A percentile compares a stretch with the other conserved stretches of the same genome.
Evolutionary conservation across 2,329 filamentous ascomycete species (phyloP).

Genomic region (Teratosphaeria epicoccoides): DNA sequence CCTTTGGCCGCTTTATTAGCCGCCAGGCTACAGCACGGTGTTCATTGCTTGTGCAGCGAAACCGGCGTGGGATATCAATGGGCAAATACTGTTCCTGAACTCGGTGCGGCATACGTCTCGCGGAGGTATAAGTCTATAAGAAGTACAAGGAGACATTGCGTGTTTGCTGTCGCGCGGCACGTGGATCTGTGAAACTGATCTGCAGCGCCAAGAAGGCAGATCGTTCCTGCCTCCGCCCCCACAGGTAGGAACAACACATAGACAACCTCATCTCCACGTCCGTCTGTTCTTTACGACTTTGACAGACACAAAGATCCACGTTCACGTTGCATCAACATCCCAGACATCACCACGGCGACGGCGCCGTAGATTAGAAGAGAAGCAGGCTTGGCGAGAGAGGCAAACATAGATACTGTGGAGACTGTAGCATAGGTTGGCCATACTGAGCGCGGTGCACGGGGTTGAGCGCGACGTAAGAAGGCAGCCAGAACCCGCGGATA

Average conservation of each 20-base stretch:
- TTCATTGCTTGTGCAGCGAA: background rate
- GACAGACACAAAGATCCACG: background rate
- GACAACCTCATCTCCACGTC: background rate
- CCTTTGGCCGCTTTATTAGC: background rate
- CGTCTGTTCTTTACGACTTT: background rate
- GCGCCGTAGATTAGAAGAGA: too few species aligned
- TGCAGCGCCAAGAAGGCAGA: background rate
- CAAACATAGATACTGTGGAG: background rate
- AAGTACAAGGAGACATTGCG: too few species aligned
- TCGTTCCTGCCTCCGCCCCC: background rate
- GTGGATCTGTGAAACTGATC: too few species aligned
- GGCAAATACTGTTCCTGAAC: too few species aligned
- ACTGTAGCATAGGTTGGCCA: background rate
- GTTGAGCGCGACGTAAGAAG: conserved; percentile 13
- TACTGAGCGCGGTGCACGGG: background rate
- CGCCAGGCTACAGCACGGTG: background rate
- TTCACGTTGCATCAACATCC: background rate
- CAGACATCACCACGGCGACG: background rate
- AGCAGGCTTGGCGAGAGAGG: too few species aligned
- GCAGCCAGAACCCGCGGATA: conserved; percentile 19
- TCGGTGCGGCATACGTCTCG: background rate
- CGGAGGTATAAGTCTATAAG: background rate
- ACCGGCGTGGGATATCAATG: background rate
- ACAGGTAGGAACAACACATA: background rate
- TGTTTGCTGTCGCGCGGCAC: too few species aligned